Conservation (phyloP, 495 filamentous ascomycete species). For the Podospora didyma region DNA sequence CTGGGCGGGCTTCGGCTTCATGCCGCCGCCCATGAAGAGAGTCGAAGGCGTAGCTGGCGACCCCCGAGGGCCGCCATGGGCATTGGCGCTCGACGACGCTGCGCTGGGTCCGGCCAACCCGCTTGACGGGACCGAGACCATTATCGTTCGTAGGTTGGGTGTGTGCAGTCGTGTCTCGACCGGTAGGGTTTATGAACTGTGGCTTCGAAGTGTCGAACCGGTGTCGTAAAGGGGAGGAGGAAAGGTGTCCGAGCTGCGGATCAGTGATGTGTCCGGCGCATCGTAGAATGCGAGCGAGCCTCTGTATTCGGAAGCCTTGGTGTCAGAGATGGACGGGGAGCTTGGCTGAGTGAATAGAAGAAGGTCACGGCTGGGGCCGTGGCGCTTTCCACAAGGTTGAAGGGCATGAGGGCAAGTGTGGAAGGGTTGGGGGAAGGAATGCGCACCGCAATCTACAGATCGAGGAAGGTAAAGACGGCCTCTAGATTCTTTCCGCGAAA, state of each 20-base stretch:
- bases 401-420: no score
- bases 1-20: conserved; percentile 40
- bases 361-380: no score
- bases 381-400: no score
- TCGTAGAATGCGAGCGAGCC: conserved; percentile 5
- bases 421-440: neutral
- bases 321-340: neutral
- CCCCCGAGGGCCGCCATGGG: conserved; percentile 42
- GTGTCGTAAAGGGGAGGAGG: neutral
- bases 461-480: neutral
- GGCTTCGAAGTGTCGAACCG: neutral
- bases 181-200: no score
- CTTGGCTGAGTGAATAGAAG: neutral
- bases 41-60: conserved; percentile 41
- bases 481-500: neutral
- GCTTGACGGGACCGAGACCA: conserved; percentile 39
- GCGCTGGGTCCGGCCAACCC: conserved; percentile 29
- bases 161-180: neutral
- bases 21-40: conserved; percentile 27
- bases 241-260: conserved; percentile 5
- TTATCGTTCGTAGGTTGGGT: conserved; percentile 26
- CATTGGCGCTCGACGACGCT: conserved; percentile 30
- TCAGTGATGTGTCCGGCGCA: conserved; percentile 12
- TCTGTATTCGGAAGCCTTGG: neutral
- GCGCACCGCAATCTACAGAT: neutral